A percentile compares a stretch with the other conserved stretches of the same genome.
Conservation (phyloP, 2,329 filamentous ascomycete species). For the Beauveria medogensis region DNA sequence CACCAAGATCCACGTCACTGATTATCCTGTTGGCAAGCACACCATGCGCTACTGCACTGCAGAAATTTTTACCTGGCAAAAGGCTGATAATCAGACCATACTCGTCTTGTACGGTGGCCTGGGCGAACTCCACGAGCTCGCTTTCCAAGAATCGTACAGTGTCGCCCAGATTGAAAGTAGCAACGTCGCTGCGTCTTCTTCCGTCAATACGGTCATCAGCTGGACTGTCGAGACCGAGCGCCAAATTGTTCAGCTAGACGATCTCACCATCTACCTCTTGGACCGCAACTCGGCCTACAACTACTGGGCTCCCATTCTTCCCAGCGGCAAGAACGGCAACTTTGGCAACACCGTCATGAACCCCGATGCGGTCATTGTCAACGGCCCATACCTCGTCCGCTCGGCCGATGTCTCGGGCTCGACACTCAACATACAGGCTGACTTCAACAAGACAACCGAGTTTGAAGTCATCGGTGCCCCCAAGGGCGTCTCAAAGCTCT, state of each 20-base stretch:
- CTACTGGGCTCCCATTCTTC: slow-evolving; percentile 52
- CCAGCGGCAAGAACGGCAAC: slow-evolving; percentile 16
- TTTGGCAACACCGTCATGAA: slow-evolving; percentile 16
- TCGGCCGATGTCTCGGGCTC: slow-evolving; percentile 44
- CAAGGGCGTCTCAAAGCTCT: slow-evolving; percentile 32
- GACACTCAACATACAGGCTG: slow-evolving; percentile 54
- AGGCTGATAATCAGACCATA: slow-evolving; percentile 47
- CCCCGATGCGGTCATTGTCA: slow-evolving; percentile 40
- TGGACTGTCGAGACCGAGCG: slow-evolving; percentile 1
- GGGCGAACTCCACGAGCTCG: slow-evolving; percentile 52
- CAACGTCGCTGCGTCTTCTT: background rate
- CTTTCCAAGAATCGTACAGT: slow-evolving; percentile 23
- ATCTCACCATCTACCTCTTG: slow-evolving; percentile 5
- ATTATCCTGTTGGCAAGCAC: slow-evolving; percentile 50
- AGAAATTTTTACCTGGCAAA: slow-evolving; percentile 59
- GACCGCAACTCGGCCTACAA: slow-evolving; percentile 55
- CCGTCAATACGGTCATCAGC: slow-evolving; percentile 1
- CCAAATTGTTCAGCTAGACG: background rate
- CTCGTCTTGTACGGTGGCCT: slow-evolving; percentile 53
- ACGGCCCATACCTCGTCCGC: slow-evolving; percentile 53
- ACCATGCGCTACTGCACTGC: slow-evolving; percentile 58
- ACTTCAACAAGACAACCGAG: slow-evolving; percentile 57
- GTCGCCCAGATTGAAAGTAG: background rate
- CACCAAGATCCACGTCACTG: slow-evolving; percentile 54
- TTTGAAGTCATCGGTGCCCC: slow-evolving; percentile 58